Evolutionary conservation across 345 rosid species (phyloP).

Genomic region (Gossypium herbaceum): DNA sequence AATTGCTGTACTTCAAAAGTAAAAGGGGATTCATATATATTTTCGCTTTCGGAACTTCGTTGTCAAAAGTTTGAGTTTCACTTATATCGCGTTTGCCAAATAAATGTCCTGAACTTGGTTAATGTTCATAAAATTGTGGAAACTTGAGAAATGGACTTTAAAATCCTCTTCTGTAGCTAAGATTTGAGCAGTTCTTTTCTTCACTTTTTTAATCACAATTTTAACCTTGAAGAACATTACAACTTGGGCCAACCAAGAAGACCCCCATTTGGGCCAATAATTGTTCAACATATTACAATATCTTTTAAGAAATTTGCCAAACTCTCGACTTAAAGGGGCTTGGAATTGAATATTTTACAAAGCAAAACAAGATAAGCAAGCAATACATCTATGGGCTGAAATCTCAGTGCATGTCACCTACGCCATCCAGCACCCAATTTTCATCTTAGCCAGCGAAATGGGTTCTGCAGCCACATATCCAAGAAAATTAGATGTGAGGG

Average conservation of each 20-base stretch:
- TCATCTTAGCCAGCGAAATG: conserved; percentile 21
- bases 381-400: conserved; percentile 5
- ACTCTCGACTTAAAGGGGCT: neutral
- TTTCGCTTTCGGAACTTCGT: neutral
- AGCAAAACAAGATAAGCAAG: neutral
- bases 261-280: neutral
- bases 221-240: neutral
- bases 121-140: neutral
- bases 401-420: neutral
- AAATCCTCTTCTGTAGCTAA: neutral
- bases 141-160: neutral
- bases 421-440: neutral
- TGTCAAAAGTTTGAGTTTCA: neutral
- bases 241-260: neutral
- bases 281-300: neutral
- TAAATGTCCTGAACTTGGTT: neutral
- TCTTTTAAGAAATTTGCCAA: neutral
- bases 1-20: neutral
- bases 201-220: neutral
- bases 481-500: conserved; percentile 24
- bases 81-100: neutral
- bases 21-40: neutral
- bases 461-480: conserved; percentile 22
- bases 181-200: neutral
- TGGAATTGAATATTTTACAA: neutral